A percentile compares a stretch with the other conserved stretches of the same genome.
phyloP scores from a whole-genome alignment of 371 early-diverging fungal genomes.

The Quaeritorhiza haematococci region DNA sequence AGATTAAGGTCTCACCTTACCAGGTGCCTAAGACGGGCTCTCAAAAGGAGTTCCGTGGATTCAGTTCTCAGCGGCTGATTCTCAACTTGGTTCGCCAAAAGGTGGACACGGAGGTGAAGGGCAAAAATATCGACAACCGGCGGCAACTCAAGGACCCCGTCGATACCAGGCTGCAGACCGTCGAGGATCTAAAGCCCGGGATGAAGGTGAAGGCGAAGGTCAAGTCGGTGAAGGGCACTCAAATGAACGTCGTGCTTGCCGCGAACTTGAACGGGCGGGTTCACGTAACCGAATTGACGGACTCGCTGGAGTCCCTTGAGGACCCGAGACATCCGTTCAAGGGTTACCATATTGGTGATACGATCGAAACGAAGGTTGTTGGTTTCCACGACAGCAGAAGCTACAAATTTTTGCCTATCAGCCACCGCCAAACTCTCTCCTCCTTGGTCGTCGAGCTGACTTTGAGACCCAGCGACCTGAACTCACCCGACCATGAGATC shows the following conservation, averaged over 20 bases:
- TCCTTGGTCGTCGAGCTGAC: slow-evolving; percentile 49
- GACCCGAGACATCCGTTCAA: slow-evolving; percentile 39
- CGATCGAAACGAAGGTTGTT: slow-evolving; percentile 56
- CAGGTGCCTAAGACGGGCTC: slow-evolving; percentile 26
- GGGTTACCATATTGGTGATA: slow-evolving; percentile 31
- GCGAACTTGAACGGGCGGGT: slow-evolving; percentile 62
- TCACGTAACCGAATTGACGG: slow-evolving; percentile 59
- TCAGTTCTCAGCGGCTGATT: no score
- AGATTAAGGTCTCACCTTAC: slow-evolving; percentile 31
- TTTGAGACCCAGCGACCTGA: no score
- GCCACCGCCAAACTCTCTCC: slow-evolving; percentile 38
- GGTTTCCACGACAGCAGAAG: slow-evolving; percentile 57
- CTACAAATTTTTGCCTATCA: slow-evolving; percentile 58
- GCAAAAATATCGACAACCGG: neutral
- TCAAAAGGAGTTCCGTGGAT: slow-evolving; percentile 27
- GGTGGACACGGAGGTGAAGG: no score
- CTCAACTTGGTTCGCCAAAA: no score
- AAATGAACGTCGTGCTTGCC: slow-evolving; percentile 60
- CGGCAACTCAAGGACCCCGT: slow-evolving; percentile 37
- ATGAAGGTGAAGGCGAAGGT: slow-evolving; percentile 48
- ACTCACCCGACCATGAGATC: slow-evolving; percentile 26
- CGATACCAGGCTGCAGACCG: slow-evolving; percentile 35
- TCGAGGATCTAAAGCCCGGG: slow-evolving; percentile 56
- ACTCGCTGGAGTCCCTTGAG: slow-evolving; percentile 35
- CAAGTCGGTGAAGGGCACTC: slow-evolving; percentile 46